Percentiles rank a stretch among this genome's conserved stretches.
phyloP scores from a whole-genome alignment of 306 rosid species.

The Lathyrus sativus region DNA sequence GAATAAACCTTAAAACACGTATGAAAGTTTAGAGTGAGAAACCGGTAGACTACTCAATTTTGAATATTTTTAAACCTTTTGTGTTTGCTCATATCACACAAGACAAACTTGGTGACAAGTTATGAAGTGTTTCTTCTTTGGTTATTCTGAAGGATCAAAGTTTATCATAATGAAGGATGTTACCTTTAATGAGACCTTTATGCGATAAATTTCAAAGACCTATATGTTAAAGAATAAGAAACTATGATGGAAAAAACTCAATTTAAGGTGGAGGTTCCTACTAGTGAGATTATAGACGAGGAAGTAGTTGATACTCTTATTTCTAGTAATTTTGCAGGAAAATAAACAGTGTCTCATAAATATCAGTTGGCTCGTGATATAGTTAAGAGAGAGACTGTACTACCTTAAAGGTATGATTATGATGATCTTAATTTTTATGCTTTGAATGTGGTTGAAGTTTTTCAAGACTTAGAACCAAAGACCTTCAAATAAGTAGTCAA shows the following conservation, averaged over 20 bases:
- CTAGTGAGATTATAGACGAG: background rate
- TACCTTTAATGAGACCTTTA: no score
- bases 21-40: background rate
- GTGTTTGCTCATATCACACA: no score
- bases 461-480: background rate
- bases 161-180: no score
- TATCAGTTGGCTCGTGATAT: background rate
- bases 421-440: background rate
- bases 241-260: background rate
- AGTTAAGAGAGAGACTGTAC: background rate
- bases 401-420: background rate
- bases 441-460: background rate
- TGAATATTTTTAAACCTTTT: background rate
- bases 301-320: no score
- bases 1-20: background rate
- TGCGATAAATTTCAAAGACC: no score
- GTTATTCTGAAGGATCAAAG: no score
- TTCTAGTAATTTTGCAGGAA: no score
- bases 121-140: no score
- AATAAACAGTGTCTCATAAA: no score
- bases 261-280: no score
- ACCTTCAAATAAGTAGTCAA: background rate
- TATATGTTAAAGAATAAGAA: no score
- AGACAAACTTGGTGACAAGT: no score
- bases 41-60: background rate